Evolutionary conservation across 768 basidiomycete genomes (phyloP), one percentile per base, ranked within the genome.

Genomic region (Russula earlei): DNA sequence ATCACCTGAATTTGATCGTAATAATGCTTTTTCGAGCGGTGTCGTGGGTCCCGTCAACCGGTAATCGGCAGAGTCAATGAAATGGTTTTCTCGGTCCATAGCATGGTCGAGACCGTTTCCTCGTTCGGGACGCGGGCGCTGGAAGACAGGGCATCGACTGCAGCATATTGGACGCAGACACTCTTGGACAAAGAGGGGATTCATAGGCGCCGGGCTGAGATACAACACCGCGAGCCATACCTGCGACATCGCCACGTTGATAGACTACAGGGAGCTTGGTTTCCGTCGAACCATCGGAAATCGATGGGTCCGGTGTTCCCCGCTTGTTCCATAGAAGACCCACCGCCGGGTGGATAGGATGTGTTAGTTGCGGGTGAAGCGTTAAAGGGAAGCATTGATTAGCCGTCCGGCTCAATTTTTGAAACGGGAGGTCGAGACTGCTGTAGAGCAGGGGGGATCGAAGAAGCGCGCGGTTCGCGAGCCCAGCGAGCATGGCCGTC

Each of bases 341-440:
- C n/a, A n/a, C n/a, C n/a, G n/a, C n/a, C n/a, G n/a, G n/a, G n/a
- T n/a, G n/a, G n/a, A n/a, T n/a, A n/a, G n/a, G n/a, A n/a, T n/a
- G n/a, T n/a, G n/a, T n/a, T n/a, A n/a, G n/a, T n/a, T 46, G 45
- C 12, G 7, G 27, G 17, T 46, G n/a, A n/a, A n/a, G n/a, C n/a
- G n/a, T n/a, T n/a, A n/a, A n/a, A n/a, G 44, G 15, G 17, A 20
- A 31, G 22, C 15, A 50, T 14, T 48, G 49, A 52, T 52, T 44
- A 46, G 19, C 11, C n/a, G 17, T 24, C 38, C 56, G 57, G 52
- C 51, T 29, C 46, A 37, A 47, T 27, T 41, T 42, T 40, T 54
- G 52, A 58, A n/a, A 44, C 20, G 10, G 36, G 24, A 9, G 52
- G 40, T 58, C 56, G 56, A 58, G 52, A 53, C 52, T 43, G 41